phyloP scores from a whole-genome alignment of 352 stramenopile species.

The Pythium biforme region DNA sequence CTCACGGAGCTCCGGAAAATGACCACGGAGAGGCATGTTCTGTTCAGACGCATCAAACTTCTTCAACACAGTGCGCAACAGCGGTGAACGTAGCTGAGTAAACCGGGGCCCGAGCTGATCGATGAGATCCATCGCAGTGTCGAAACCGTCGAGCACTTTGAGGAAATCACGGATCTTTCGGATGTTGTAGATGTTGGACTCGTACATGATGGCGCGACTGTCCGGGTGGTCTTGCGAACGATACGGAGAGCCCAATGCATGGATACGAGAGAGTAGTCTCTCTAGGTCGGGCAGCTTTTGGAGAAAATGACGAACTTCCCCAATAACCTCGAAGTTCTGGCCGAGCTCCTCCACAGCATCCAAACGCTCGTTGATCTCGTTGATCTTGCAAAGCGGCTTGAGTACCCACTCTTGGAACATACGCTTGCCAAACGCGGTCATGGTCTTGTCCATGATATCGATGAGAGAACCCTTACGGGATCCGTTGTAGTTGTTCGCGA shows the following conservation, averaged over 20 bases:
- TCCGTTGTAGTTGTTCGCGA: constrained; percentile 90
- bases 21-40: constrained; percentile 32
- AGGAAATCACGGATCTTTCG: constrained; percentile 96
- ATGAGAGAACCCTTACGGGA: constrained; percentile 91
- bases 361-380: constrained; percentile 94
- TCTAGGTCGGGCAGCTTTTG: constrained; percentile 95
- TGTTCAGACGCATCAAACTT: constrained; percentile 20
- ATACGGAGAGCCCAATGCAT: constrained; percentile 92
- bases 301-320: constrained; percentile 84
- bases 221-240: constrained; percentile 91
- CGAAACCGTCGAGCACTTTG: constrained; percentile 90
- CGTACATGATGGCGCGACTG: constrained; percentile 97
- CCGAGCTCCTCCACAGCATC: constrained; percentile 96
- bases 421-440: constrained; percentile 94
- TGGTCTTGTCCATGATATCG: constrained; percentile 85
- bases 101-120: constrained; percentile 79
- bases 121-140: constrained; percentile 74
- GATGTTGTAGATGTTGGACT: constrained; percentile 95
- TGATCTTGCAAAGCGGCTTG: constrained; percentile 93
- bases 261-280: constrained; percentile 94
- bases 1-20: constrained; percentile 90
- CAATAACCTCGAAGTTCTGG: constrained; percentile 57
- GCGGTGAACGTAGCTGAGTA: constrained; percentile 49
- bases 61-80: constrained; percentile 60
- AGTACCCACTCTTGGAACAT: constrained; percentile 97